Evolutionary conservation across 441 rosid species (phyloP).

Genomic region (Breynia disticha): DNA sequence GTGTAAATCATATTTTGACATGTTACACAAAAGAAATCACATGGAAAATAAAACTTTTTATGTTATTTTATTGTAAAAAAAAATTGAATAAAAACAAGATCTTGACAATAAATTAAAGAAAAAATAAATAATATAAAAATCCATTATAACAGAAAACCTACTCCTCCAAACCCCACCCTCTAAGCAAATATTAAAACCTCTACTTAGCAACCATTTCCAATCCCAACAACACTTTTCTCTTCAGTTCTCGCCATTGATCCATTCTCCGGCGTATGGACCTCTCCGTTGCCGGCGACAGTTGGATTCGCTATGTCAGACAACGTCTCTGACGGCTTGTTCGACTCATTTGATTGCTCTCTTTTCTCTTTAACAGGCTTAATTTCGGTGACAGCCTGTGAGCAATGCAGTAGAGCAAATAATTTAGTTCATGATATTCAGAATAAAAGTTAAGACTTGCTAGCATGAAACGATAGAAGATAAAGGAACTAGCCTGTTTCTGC

Average conservation of each 20-base stretch:
- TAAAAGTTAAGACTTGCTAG: neutral
- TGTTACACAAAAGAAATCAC: too few relatives aligned
- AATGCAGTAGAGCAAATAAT: neutral
- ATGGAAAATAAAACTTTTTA: too few relatives aligned
- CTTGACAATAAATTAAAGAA: too few relatives aligned
- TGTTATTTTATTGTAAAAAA: too few relatives aligned
- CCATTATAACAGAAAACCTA: too few relatives aligned
- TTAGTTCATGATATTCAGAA: neutral
- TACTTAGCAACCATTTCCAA: neutral
- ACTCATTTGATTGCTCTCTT: neutral
- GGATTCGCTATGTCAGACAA: too few relatives aligned
- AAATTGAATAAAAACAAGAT: too few relatives aligned
- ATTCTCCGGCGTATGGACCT: neutral
- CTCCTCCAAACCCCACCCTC: too few relatives aligned
- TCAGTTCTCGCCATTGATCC: neutral
- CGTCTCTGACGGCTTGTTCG: neutral
- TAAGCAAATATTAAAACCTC: too few relatives aligned
- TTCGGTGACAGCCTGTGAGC: neutral
- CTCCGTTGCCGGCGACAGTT: neutral
- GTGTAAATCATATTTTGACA: too few relatives aligned
- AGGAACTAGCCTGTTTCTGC: conserved; percentile 51
- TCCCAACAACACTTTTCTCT: neutral
- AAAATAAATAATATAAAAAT: too few relatives aligned
- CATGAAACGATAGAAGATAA: too few relatives aligned
- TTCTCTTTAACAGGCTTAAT: neutral